Conservation (phyloP, 176 grass and related monocot genomes). For the Carex littledalei region DNA sequence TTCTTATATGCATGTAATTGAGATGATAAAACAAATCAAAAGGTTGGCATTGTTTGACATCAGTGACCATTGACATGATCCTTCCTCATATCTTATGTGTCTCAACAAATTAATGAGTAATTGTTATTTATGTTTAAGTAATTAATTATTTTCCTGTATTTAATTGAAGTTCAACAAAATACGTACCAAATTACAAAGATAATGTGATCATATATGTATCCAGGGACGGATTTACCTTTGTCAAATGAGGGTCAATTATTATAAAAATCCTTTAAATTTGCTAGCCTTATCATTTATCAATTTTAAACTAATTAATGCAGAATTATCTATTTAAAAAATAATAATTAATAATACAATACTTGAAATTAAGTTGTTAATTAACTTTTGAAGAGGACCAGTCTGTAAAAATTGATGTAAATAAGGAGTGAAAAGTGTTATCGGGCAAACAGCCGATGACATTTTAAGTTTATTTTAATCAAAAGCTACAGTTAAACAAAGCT, state of each 20-base stretch:
- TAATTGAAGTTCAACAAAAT: too few species aligned
- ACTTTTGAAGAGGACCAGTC: slow-evolving; percentile 1
- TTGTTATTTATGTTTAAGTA: neutral
- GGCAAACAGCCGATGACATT: neutral
- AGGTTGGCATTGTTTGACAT: too few species aligned
- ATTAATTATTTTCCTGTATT: too few species aligned
- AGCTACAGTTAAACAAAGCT: slow-evolving; percentile 16
- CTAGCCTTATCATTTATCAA: neutral
- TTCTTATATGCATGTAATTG: too few species aligned
- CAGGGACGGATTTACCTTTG: too few species aligned
- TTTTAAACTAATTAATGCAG: neutral
- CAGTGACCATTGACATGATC: too few species aligned
- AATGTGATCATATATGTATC: too few species aligned
- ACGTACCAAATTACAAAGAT: too few species aligned
- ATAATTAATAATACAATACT: neutral
- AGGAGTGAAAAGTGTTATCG: slow-evolving; percentile 2
- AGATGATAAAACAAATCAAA: too few species aligned
- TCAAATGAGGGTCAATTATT: too few species aligned
- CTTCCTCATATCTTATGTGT: too few species aligned
- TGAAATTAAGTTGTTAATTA: neutral
- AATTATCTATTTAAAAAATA: neutral
- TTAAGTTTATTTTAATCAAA: slow-evolving; percentile 17
- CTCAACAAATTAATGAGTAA: neutral
- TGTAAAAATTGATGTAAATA: neutral
- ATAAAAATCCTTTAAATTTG: too few species aligned